Evolutionary conservation across 2,329 filamentous ascomycete genomes (phyloP).

Genomic region (Penicillium sp.): DNA sequence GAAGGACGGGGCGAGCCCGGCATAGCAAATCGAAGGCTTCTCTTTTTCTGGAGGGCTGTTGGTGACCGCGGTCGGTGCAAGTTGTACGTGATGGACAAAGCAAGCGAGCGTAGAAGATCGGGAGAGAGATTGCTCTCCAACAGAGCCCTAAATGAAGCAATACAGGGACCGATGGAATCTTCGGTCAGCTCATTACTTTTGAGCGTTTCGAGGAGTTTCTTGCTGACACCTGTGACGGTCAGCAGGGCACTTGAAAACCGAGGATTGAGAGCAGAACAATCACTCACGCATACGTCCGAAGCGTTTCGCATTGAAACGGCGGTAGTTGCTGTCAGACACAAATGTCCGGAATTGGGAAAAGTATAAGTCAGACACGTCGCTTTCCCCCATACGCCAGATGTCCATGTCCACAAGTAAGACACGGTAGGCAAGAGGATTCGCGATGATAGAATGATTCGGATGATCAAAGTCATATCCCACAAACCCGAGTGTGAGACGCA

Average conservation of each 20-base stretch:
- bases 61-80: constrained; percentile 59
- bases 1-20: constrained; percentile 23
- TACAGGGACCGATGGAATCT: constrained; percentile 68
- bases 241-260: constrained; percentile 4
- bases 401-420: constrained; percentile 88
- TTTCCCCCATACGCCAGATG: constrained; percentile 76
- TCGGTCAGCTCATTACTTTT: constrained; percentile 74
- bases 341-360: constrained; percentile 90
- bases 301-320: constrained; percentile 83
- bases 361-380: constrained; percentile 76
- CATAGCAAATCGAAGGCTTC: constrained; percentile 35
- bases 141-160: constrained; percentile 71
- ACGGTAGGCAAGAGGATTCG: constrained; percentile 91
- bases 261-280: background rate
- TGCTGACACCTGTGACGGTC: constrained; percentile 65
- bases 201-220: constrained; percentile 79
- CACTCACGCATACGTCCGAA: constrained; percentile 80
- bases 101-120: constrained; percentile 77
- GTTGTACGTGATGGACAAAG: constrained; percentile 88
- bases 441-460: constrained; percentile 83
- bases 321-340: constrained; percentile 81
- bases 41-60: constrained; percentile 41
- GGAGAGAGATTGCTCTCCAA: constrained; percentile 75
- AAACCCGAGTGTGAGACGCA: constrained; percentile 74
- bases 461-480: constrained; percentile 78